Evolutionary conservation across 768 basidiomycete genomes (phyloP).

Genomic region (Phaeotremella skinneri): DNA sequence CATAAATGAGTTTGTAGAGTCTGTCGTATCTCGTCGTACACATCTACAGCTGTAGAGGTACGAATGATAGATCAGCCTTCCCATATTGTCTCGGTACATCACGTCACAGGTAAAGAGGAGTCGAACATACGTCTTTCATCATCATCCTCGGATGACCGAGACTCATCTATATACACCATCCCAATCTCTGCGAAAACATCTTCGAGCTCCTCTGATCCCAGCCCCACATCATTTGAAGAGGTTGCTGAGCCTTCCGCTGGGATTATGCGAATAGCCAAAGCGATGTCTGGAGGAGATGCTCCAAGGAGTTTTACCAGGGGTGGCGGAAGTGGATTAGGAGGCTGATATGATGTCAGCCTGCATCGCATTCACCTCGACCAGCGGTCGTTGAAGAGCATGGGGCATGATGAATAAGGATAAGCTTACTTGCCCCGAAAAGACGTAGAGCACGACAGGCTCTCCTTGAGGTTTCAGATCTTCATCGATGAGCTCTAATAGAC

Average conservation of each 20-base stretch:
- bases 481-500: slow-evolving; percentile 7
- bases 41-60: background rate
- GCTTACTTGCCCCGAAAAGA: slow-evolving; percentile 28
- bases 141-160: slow-evolving; percentile 28
- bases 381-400: background rate
- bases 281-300: slow-evolving; percentile 32
- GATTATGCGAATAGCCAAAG: slow-evolving; percentile 24
- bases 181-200: slow-evolving; percentile 21
- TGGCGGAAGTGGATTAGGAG: slow-evolving; percentile 26
- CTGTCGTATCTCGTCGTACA: slow-evolving; percentile 31
- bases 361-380: slow-evolving; percentile 1
- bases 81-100: background rate
- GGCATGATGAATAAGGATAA: background rate
- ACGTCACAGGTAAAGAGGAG: background rate
- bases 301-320: slow-evolving; percentile 19
- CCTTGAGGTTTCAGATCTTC: slow-evolving; percentile 1
- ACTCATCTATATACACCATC: slow-evolving; percentile 22
- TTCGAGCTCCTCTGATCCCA: slow-evolving; percentile 1
- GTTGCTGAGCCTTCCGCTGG: background rate
- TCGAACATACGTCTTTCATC: slow-evolving; percentile 37
- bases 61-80: background rate
- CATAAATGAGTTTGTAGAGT: slow-evolving; percentile 47
- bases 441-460: slow-evolving; percentile 31
- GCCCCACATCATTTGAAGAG: background rate
- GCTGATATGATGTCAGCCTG: slow-evolving; percentile 12